A percentile compares a stretch with the other conserved stretches of the same genome.
phyloP scores from a whole-genome alignment of 768 basidiomycete species.

The Imleria badia region DNA sequence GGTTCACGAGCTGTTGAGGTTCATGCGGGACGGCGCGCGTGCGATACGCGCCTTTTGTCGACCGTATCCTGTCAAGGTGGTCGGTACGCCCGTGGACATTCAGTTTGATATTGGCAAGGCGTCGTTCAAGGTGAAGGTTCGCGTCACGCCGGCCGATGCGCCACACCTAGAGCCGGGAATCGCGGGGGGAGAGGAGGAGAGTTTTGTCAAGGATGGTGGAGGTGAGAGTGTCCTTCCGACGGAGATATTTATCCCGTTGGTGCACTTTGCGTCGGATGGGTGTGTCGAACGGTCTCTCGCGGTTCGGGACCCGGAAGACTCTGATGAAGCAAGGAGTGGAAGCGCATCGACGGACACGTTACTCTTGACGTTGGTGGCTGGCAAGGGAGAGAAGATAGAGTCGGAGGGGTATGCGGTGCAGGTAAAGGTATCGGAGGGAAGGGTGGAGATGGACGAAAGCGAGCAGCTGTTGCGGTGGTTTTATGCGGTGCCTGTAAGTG shows the following conservation, averaged over 20 bases:
- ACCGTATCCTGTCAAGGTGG: slow-evolving; percentile 75
- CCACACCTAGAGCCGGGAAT: slow-evolving; percentile 6
- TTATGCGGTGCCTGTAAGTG: slow-evolving; percentile 37
- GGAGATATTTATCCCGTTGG: slow-evolving; percentile 87
- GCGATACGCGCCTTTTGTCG: slow-evolving; percentile 83
- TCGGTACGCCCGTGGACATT: slow-evolving; percentile 66
- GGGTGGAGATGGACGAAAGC: slow-evolving; percentile 45
- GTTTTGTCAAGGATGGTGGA: slow-evolving; percentile 14
- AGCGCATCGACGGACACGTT: slow-evolving; percentile 19
- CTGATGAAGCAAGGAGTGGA: not conserved
- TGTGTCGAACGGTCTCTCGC: slow-evolving; percentile 25
- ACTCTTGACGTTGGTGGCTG: not conserved
- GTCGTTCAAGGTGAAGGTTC: slow-evolving; percentile 65
- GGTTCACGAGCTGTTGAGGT: slow-evolving; percentile 39
- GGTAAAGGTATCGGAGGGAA: slow-evolving; percentile 47
- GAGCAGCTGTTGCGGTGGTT: slow-evolving; percentile 55
- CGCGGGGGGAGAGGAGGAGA: not conserved
- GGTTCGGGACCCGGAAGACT: not conserved
- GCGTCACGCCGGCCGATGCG: slow-evolving; percentile 59
- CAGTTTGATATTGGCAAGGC: slow-evolving; percentile 76
- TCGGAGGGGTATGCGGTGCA: slow-evolving; percentile 37
- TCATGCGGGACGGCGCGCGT: slow-evolving; percentile 83
- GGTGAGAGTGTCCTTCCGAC: slow-evolving; percentile 52
- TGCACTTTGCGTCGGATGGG: slow-evolving; percentile 72
- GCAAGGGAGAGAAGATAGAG: slow-evolving; percentile 9